Evolutionary conservation across 1,284 basidiomycete genomes (phyloP).

Genomic region (Pseudozyma tsukubaensis): DNA sequence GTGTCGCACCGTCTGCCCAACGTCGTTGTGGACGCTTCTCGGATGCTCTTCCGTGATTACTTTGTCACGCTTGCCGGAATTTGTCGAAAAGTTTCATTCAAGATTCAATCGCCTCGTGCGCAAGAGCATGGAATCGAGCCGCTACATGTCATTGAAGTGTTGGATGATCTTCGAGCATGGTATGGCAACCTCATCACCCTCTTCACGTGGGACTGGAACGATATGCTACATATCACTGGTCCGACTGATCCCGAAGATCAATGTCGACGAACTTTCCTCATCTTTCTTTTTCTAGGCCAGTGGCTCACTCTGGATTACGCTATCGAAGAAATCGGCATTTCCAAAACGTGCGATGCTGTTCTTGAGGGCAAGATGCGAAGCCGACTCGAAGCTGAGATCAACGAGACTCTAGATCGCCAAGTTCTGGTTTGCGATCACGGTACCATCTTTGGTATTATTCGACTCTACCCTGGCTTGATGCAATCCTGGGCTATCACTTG

Average conservation of each 20-base stretch:
- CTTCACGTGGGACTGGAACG: slow-evolving; percentile 40
- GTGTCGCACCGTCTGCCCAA: slow-evolving; percentile 3
- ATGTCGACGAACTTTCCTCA: slow-evolving; percentile 32
- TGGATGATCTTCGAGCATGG: slow-evolving; percentile 28
- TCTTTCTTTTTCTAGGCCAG: slow-evolving; percentile 33
- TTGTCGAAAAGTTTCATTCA: slow-evolving; percentile 19
- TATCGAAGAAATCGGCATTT: slow-evolving; percentile 21
- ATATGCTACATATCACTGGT: slow-evolving; percentile 42
- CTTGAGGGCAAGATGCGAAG: slow-evolving; percentile 3
- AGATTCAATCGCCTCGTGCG: slow-evolving; percentile 15
- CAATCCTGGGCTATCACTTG: slow-evolving; percentile 41
- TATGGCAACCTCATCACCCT: slow-evolving; percentile 14
- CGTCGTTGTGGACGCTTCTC: not conserved
- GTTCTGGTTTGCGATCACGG: slow-evolving; percentile 41
- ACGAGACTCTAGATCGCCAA: slow-evolving; percentile 25
- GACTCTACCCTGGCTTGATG: slow-evolving; percentile 40
- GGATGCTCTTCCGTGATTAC: slow-evolving; percentile 20
- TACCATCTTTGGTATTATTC: slow-evolving; percentile 36
- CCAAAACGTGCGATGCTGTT: not conserved
- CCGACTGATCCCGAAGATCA: slow-evolving; percentile 24
- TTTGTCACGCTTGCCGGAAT: slow-evolving; percentile 27
- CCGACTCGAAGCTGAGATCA: slow-evolving; percentile 19
- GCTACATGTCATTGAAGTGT: slow-evolving; percentile 10
- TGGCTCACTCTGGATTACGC: slow-evolving; percentile 32
- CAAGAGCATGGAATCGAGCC: slow-evolving; percentile 26